Evolutionary conservation across 441 rosid species (phyloP), one percentile per base, ranked within the genome.

Genomic region (Adansonia grandidieri): DNA sequence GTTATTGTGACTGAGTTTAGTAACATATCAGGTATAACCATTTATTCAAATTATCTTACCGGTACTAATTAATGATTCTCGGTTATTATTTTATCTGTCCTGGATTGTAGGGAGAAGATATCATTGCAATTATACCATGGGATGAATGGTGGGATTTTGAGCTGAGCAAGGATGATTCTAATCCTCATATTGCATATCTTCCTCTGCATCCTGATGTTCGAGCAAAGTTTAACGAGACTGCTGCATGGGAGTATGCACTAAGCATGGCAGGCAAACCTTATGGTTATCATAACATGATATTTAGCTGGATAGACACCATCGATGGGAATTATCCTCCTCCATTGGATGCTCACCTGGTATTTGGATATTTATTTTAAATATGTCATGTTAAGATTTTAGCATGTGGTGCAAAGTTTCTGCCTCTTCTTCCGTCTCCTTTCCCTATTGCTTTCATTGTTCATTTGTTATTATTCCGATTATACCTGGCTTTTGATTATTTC

Each of bases 91-190:
- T 11, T 65, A n/a, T 67, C 70, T 20, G 13, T 58, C 73, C 80
- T 69, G 77, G 20, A 75, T 76, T 71, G 71, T 77, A 96, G 99
- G 98, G 99, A 54, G 92, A 91, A 87, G 96, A 96, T 84, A 78
- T 92, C 22, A 79, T 94, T 77, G 96, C 94, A 10, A n/a, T 94
- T 76, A 50, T 92, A 75, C 94, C 98, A 28, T 96, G 99, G 99
- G 99, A 96, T 62, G 97, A 96, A 85, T 93, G 99, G 99, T 95
- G 99, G 99, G 95, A 96, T 62, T 96, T 91, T 69, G 98, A 96
- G 88, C 88, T 87, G 80, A 92, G 85, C 45, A 91, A 88, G 82
- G 99, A 96, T 86, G 89, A 93, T 48, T 80, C 98, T 5, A 87
- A 93, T 85, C 99, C 98, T 1, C 99, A 96, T 63, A 91, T 96